phyloP scores from a whole-genome alignment of 2,329 filamentous ascomycete genomes.

The Fusarium sp. region DNA sequence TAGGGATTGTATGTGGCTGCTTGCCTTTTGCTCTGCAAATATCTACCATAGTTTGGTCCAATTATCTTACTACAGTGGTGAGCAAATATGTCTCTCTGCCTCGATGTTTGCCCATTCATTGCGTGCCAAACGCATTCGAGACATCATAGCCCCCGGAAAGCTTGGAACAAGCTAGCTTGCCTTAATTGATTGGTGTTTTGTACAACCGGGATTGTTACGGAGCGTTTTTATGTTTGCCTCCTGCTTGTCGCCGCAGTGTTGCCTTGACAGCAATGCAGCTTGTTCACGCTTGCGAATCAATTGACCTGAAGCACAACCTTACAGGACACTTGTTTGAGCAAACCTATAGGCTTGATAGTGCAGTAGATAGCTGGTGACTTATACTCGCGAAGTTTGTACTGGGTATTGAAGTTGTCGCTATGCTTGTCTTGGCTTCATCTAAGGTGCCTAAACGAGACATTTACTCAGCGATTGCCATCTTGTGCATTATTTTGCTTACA shows the following conservation, averaged over 20 bases:
- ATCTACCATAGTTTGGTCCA: neutral
- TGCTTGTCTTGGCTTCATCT: neutral
- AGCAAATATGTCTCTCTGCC: neutral
- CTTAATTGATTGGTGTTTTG: neutral
- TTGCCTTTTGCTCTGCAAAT: neutral
- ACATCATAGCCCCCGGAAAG: fast-evolving
- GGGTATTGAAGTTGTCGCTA: neutral
- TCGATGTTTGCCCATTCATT: neutral
- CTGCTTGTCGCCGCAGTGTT: neutral
- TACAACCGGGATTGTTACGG: fast-evolving
- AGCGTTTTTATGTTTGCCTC: neutral
- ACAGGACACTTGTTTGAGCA: fast-evolving
- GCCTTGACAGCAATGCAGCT: neutral
- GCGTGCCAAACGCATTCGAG: neutral
- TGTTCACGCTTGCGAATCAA: neutral
- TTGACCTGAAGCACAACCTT: fast-evolving
- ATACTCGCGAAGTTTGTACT: neutral
- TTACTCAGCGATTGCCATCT: neutral
- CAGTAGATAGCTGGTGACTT: fast-evolving
- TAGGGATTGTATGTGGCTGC: neutral
- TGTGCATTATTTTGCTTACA: neutral
- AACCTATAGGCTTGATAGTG: neutral
- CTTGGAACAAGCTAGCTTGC: neutral
- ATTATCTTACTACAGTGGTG: no score
- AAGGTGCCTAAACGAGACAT: neutral